phyloP scores from a whole-genome alignment of 2,329 filamentous ascomycete species.

The Ceratocystis variospora region DNA sequence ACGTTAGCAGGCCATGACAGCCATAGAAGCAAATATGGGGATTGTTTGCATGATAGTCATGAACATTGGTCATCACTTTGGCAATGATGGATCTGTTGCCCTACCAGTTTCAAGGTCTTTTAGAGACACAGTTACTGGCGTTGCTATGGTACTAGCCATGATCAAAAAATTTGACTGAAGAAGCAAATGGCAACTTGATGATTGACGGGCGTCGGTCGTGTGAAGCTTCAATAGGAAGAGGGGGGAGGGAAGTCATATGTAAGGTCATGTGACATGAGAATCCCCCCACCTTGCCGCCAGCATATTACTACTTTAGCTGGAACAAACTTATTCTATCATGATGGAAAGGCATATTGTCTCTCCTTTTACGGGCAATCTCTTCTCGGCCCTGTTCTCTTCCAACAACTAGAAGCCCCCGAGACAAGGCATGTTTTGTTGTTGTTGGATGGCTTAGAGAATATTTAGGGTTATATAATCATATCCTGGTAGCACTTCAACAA shows the following conservation, averaged over 20 bases:
- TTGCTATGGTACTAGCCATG: constrained; percentile 27
- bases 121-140: constrained; percentile 49
- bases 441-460: not conserved
- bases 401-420: too few species aligned
- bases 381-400: too few species aligned
- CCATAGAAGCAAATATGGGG: not conserved
- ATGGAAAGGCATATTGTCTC: too few species aligned
- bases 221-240: too few species aligned
- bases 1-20: constrained; percentile 16
- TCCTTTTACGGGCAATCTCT: too few species aligned
- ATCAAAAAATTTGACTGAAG: not conserved
- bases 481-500: not conserved
- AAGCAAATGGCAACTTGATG: not conserved
- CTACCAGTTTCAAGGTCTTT: constrained; percentile 44
- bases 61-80: not conserved
- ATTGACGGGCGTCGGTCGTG: too few species aligned
- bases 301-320: too few species aligned
- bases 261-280: too few species aligned
- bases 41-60: constrained; percentile 22
- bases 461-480: not conserved
- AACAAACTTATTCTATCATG: too few species aligned
- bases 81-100: not conserved
- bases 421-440: too few species aligned
- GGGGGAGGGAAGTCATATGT: too few species aligned
- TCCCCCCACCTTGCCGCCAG: too few species aligned